phyloP scores from a whole-genome alignment of 768 basidiomycete species.

The Mycena rebaudengoi region DNA sequence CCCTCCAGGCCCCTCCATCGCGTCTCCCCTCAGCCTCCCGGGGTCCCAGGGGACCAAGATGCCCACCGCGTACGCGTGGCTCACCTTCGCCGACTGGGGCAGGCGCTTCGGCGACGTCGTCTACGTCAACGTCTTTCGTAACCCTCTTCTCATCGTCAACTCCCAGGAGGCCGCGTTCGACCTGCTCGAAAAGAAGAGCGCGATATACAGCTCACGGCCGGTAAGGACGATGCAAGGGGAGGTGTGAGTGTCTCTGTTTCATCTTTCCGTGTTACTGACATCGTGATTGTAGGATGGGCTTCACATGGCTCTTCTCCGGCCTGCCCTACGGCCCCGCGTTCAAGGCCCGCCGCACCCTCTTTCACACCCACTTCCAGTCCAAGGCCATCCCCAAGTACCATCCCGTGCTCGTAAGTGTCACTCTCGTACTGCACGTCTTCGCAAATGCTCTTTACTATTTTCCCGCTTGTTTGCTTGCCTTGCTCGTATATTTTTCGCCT shows the following conservation, averaged over 20 bases:
- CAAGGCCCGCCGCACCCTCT: slow-evolving; percentile 42
- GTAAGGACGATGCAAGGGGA: slow-evolving; percentile 28
- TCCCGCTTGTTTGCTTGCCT: too few species aligned
- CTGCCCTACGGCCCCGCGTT: slow-evolving; percentile 22
- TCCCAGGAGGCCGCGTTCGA: slow-evolving; percentile 54
- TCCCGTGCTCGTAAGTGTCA: too few species aligned
- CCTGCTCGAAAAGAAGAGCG: slow-evolving; percentile 63
- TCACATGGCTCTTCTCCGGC: slow-evolving; percentile 25
- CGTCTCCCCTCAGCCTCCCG: too few species aligned
- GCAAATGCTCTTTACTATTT: too few species aligned
- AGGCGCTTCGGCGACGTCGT: slow-evolving; percentile 59
- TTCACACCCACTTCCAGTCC: slow-evolving; percentile 33
- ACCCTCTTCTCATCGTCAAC: slow-evolving; percentile 56
- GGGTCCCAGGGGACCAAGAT: too few species aligned
- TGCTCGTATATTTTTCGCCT: too few species aligned
- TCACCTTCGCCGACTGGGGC: slow-evolving; percentile 51
- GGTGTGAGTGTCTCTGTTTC: slow-evolving; percentile 11
- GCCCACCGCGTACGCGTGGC: slow-evolving; percentile 43
- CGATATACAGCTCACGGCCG: slow-evolving; percentile 63
- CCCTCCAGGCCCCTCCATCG: slow-evolving; percentile 68
- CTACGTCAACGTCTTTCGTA: slow-evolving; percentile 59
- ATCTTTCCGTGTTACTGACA: not conserved
- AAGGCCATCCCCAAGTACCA: slow-evolving; percentile 32
- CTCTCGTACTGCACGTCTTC: too few species aligned
- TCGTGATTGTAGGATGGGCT: slow-evolving; percentile 15